Evolutionary conservation across 306 rosid species (phyloP), one percentile per base, ranked within the genome.

Genomic region (Cucurbita pepo): DNA sequence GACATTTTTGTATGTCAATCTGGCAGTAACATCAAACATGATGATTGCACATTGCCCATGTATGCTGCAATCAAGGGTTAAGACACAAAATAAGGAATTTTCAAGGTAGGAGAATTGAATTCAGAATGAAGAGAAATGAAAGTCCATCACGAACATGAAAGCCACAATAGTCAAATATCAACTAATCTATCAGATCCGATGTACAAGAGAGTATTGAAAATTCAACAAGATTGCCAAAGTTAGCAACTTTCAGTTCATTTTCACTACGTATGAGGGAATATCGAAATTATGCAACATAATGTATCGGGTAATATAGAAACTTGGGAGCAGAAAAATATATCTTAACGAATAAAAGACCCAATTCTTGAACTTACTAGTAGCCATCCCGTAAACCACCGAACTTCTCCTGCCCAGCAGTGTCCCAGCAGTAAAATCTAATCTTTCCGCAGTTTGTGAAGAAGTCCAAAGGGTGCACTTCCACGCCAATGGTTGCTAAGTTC

Each of bases 351-450:
- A 51, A 7, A 22, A 2, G 18, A 0, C 0, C 21, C 25, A 4
- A 48, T 48, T 14, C 37, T 48, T 43, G 66, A 36, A 82, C 96
- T 83, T 82, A 89, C 96, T 89, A 89, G 81, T 89, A 89, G 41
- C 91, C 91, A 79, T 89, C 96, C 37, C 96, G 75, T n/a, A 89
- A 90, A 60, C 92, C 90, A 66, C 96, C 96, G 51, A 89, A 89
- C 48, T 87, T 87, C 87, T 89, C 90, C 74, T 89, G 92, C 22
- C 96, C 96, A 59, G 92, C 92, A 79, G 95, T 89, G 79, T 89
- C 95, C 95, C 95, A 89, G 78, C 95, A 89, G 80, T 87, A 77
- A 83, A 89, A 89, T 41, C 92, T 85, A 56, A 87, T 85, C 72
- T 79, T 85, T 43, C 96, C 96, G 53, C 86, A 79, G 34, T 89